Base-by-base conservation (phyloP, 2,329 filamentous ascomycete genomes). In the Phyllosticta citribraziliensis region DNA sequence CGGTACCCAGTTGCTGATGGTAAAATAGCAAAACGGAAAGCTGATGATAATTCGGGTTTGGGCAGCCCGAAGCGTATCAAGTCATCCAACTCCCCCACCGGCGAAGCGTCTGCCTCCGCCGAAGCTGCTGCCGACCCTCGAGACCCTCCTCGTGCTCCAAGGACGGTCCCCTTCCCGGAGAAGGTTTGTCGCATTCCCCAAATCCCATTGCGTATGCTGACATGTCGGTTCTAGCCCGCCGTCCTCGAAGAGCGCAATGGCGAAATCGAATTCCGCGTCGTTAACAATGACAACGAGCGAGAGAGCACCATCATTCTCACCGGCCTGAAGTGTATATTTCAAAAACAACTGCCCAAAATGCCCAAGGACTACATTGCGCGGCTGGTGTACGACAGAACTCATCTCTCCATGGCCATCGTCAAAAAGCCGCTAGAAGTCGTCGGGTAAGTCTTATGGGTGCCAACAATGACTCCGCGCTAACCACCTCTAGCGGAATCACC, bases 281-380 rank as follows among this genome's bases (percentile, higher is more conserved):
- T 99, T 69, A 97, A 97, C 80, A 99, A 99, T 71, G 94, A 99
- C 71, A 88, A 89, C 68, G 82, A 86, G 47, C 84, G 88, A 65
- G 91, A 96, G 70, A 95, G 89, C 70, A 86, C 92, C 66, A 95
- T 97, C 70, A 95, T 99, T 67, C 81, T 99, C 63, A 97, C 93
- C 0, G 94, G 94, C 14, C 80, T 99, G 60, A 99, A 97, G 73
- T 96, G 92, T 71, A 95, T 99, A 66, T 97, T 99, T 70, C 94
- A 99, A 73, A 97, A 97, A 69, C 94, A 99, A 72, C 81, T 99
- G 5, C 94, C 94, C 0, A 97, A 97, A 75, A 99, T 99, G 94
- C 94, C 94, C 14, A 97, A 97, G 75, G 94, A 97, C 71, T 99
- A 99, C 73, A 97, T 99, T 68, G 94, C 94, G 3, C 89, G 94